phyloP scores from a whole-genome alignment of 169 alveolate species.

The Babesia gibsoni region DNA sequence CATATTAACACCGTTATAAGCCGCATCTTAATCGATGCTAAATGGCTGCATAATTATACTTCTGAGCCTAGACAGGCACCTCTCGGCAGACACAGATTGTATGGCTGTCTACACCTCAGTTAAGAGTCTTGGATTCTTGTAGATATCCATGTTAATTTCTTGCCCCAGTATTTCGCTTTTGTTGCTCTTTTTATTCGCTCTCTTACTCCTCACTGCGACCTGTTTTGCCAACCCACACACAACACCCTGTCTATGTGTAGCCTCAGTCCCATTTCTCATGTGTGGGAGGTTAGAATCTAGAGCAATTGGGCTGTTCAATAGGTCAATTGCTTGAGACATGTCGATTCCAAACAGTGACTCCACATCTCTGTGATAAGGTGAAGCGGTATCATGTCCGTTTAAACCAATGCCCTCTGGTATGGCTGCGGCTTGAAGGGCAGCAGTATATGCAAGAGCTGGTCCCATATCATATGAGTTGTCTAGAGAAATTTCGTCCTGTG shows the following conservation, averaged over 20 bases:
- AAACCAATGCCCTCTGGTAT: not conserved
- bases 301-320: conserved; percentile 17
- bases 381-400: too few relatives aligned
- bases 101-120: not conserved
- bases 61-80: too few relatives aligned
- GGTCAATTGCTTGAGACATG: conserved; percentile 2
- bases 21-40: too few relatives aligned
- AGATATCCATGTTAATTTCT: not conserved
- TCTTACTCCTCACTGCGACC: too few relatives aligned
- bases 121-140: conserved; percentile 1
- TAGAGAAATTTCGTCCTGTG: not conserved
- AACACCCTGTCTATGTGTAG: too few relatives aligned
- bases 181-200: too few relatives aligned
- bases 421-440: not conserved
- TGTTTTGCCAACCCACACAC: too few relatives aligned
- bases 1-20: too few relatives aligned
- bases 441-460: not conserved
- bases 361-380: not conserved
- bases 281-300: not conserved
- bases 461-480: not conserved
- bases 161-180: too few relatives aligned
- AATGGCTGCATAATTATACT: too few relatives aligned
- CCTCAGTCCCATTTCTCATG: too few relatives aligned
- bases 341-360: not conserved
- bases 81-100: too few relatives aligned